A percentile compares a stretch with the other conserved stretches of the same genome.
Conservation (phyloP, 1,284 basidiomycete genomes). For the Cryptococcus sp. region DNA sequence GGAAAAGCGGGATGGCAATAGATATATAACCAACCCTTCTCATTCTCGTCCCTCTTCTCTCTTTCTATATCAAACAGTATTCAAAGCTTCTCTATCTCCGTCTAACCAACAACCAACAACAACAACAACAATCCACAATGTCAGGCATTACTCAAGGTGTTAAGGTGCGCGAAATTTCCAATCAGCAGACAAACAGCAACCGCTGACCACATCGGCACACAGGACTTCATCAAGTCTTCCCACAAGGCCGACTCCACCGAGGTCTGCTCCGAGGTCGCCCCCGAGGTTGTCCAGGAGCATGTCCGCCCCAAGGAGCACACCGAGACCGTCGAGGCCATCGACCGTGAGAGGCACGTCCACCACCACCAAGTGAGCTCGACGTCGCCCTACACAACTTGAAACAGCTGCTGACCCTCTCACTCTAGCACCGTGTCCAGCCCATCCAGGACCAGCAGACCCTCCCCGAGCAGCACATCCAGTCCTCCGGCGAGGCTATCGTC, state of each 20-base stretch:
- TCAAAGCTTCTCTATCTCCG: conserved; percentile 6
- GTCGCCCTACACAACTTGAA: neutral
- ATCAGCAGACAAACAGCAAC: neutral
- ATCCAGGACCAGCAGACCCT: conserved; percentile 42
- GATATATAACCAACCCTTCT: conserved; percentile 8
- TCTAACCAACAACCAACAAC: conserved; percentile 5
- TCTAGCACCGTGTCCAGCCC: conserved; percentile 52
- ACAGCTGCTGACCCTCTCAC: conserved; percentile 11
- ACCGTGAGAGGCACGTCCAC: conserved; percentile 51
- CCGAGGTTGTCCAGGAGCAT: conserved; percentile 49
- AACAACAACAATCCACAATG: conserved; percentile 26
- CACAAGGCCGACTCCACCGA: conserved; percentile 46
- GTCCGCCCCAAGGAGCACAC: conserved; percentile 42
- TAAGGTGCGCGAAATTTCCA: conserved; percentile 28
- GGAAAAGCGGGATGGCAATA: neutral
- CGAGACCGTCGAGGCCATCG: conserved; percentile 48
- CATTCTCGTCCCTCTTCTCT: conserved; percentile 7
- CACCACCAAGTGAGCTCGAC: conserved; percentile 39
- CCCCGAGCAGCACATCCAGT: conserved; percentile 44
- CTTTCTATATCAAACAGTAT: conserved; percentile 7
- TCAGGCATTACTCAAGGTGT: conserved; percentile 40
- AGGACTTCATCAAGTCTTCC: conserved; percentile 26
- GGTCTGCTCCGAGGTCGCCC: conserved; percentile 50
- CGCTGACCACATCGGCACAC: neutral
- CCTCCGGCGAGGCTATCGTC: conserved; percentile 39